Conservation (phyloP, 2,329 filamentous ascomycete species). For the Pyrenophora seminiperda region DNA sequence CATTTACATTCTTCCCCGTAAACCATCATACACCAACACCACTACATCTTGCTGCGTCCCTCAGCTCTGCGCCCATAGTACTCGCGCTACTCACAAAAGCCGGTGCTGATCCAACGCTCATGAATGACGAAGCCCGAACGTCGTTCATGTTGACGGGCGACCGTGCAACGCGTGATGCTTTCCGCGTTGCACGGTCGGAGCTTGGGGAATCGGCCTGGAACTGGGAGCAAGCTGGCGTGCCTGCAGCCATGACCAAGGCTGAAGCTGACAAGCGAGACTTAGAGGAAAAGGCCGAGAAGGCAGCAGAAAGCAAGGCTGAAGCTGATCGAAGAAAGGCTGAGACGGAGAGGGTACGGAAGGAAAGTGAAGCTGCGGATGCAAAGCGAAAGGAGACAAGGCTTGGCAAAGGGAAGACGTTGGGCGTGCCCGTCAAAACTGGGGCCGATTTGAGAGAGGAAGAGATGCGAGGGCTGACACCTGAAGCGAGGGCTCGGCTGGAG, state of each 20-base stretch:
- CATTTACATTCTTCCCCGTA: conserved; percentile 76
- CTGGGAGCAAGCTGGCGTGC: conserved; percentile 79
- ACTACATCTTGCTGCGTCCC: conserved; percentile 82
- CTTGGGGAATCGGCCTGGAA: conserved; percentile 77
- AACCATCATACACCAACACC: conserved; percentile 80
- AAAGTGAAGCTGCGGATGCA: conserved; percentile 56
- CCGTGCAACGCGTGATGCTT: conserved; percentile 83
- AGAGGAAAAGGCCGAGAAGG: conserved; percentile 71
- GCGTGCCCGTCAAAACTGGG: conserved; percentile 70
- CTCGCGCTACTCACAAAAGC: conserved; percentile 75
- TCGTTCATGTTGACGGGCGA: conserved; percentile 88
- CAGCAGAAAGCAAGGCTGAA: conserved; percentile 66
- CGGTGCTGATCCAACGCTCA: conserved; percentile 71
- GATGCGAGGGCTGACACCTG: conserved; percentile 79
- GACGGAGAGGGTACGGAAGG: conserved; percentile 70
- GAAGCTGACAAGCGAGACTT: conserved; percentile 73
- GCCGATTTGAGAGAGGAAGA: conserved; percentile 85
- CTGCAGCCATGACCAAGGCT: conserved; percentile 68
- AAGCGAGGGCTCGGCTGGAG: conserved; percentile 83
- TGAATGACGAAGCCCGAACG: conserved; percentile 72
- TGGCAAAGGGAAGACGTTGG: conserved; percentile 59
- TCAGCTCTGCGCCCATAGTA: conserved; percentile 79
- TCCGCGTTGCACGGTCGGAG: conserved; percentile 83
- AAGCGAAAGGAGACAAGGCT: conserved; percentile 57
- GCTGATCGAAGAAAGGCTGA: conserved; percentile 72